A percentile compares a stretch with the other conserved stretches of the same genome.
Evolutionary conservation across 129 eudicot species (phyloP).

Genomic region (Lonicera japonica): DNA sequence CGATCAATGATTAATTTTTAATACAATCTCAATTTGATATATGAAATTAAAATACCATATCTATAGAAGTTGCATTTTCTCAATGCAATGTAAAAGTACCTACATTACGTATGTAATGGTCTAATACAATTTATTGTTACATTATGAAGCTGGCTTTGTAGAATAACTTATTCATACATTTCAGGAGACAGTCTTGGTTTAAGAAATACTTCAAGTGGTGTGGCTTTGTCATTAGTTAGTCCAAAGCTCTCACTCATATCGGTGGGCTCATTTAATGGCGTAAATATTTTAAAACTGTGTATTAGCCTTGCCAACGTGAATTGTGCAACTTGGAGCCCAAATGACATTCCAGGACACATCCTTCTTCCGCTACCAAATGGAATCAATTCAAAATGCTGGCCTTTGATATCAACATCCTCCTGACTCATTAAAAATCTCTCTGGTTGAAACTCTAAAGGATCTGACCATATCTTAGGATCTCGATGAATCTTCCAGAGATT

Average conservation of each 20-base stretch:
- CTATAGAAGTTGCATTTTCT: no score
- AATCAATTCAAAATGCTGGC: conserved; percentile 19
- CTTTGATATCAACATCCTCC: conserved; percentile 19
- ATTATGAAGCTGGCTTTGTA: no score
- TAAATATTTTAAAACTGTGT: conserved; percentile 10
- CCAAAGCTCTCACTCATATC: conserved; percentile 25
- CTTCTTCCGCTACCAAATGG: conserved; percentile 30
- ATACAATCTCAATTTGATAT: no score
- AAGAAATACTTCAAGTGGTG: conserved; percentile 16
- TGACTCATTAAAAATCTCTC: conserved; percentile 32
- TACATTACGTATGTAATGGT: no score
- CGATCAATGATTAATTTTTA: no score
- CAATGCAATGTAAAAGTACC: neutral
- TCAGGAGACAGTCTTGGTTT: conserved; percentile 8
- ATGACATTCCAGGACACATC: conserved; percentile 16
- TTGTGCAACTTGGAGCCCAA: conserved; percentile 10
- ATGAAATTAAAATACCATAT: no score
- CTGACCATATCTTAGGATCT: conserved; percentile 19
- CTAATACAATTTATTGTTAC: neutral
- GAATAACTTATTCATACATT: neutral
- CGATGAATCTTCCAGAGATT: conserved; percentile 28
- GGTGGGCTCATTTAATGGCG: conserved; percentile 9
- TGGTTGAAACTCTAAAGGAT: conserved; percentile 19
- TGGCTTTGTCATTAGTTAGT: conserved; percentile 6
- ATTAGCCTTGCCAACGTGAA: conserved; percentile 16